Evolutionary conservation across 371 early-diverging fungal genomes (phyloP).

Genomic region (Haplosporangium sp.): DNA sequence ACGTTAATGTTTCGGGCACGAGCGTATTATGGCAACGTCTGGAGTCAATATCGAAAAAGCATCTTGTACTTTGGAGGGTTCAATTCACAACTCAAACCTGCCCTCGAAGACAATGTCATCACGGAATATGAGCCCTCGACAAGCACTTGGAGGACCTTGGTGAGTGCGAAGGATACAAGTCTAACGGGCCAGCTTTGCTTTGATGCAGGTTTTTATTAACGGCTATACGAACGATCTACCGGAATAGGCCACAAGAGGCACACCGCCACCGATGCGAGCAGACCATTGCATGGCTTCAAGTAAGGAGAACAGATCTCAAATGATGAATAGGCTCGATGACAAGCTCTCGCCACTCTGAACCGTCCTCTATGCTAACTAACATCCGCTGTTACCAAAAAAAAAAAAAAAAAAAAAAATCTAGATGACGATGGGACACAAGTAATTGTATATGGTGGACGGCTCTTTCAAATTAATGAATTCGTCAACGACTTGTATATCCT

Average conservation of each 20-base stretch:
- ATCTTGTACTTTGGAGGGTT: slow-evolving; percentile 41
- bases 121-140: slow-evolving; percentile 23
- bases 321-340: too few species aligned
- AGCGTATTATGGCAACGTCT: slow-evolving; percentile 26
- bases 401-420: slow-evolving; percentile 1
- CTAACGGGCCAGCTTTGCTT: not conserved
- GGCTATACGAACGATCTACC: not conserved
- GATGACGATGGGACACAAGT: slow-evolving; percentile 29
- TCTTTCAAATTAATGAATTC: not conserved
- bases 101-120: not conserved
- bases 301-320: slow-evolving; percentile 1
- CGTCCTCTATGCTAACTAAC: too few species aligned
- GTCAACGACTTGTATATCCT: slow-evolving; percentile 25
- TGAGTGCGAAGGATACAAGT: slow-evolving; percentile 7
- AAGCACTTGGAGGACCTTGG: slow-evolving; percentile 17
- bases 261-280: slow-evolving; percentile 20
- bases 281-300: slow-evolving; percentile 47
- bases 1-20: slow-evolving; percentile 5
- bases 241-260: slow-evolving; percentile 21
- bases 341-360: too few species aligned
- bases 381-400: not conserved
- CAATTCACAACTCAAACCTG: not conserved
- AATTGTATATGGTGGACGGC: slow-evolving; percentile 28
- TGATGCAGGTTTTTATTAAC: not conserved
- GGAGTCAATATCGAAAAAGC: slow-evolving; percentile 20